Percentiles rank a stretch among this genome's conserved stretches.
Evolutionary conservation across 2,329 filamentous ascomycete species (phyloP).

Genomic region (Oidium heveae): DNA sequence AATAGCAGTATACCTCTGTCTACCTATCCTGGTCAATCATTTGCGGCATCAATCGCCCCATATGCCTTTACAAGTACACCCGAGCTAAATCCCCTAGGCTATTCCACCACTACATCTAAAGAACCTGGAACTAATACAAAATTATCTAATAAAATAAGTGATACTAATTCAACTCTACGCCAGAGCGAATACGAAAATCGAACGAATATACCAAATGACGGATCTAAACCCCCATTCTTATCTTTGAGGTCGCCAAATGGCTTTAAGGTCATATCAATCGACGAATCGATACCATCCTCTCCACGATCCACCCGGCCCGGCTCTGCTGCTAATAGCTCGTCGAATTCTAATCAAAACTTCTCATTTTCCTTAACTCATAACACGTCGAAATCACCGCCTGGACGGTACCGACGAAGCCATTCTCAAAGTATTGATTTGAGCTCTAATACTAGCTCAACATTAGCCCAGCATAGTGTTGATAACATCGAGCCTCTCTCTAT

Average conservation of each 20-base stretch:
- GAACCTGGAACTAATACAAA: conserved; percentile 24
- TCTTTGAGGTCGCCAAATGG: too few relatives aligned
- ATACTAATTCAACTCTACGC: too few relatives aligned
- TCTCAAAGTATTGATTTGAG: conserved; percentile 22
- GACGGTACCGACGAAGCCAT: conserved; percentile 53
- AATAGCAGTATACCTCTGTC: conserved; percentile 20
- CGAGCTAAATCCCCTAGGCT: conserved; percentile 26
- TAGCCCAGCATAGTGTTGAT: conserved; percentile 10
- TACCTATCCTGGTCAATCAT: conserved; percentile 26
- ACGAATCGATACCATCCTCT: too few relatives aligned
- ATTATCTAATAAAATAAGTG: neutral
- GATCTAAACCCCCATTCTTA: too few relatives aligned
- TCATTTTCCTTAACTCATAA: conserved; percentile 14
- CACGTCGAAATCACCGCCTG: conserved; percentile 42
- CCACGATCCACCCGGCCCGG: too few relatives aligned
- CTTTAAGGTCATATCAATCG: too few relatives aligned
- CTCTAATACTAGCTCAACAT: conserved; percentile 4
- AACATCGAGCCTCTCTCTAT: conserved; percentile 11
- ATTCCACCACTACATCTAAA: conserved; percentile 15
- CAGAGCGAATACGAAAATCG: too few relatives aligned
- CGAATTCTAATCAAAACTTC: neutral
- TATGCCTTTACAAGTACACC: conserved; percentile 56
- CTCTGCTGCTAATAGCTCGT: neutral
- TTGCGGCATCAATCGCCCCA: conserved; percentile 37
- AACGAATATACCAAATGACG: too few relatives aligned